phyloP scores from a whole-genome alignment of 495 filamentous ascomycete species.

The Clohesyomyces aquaticus region DNA sequence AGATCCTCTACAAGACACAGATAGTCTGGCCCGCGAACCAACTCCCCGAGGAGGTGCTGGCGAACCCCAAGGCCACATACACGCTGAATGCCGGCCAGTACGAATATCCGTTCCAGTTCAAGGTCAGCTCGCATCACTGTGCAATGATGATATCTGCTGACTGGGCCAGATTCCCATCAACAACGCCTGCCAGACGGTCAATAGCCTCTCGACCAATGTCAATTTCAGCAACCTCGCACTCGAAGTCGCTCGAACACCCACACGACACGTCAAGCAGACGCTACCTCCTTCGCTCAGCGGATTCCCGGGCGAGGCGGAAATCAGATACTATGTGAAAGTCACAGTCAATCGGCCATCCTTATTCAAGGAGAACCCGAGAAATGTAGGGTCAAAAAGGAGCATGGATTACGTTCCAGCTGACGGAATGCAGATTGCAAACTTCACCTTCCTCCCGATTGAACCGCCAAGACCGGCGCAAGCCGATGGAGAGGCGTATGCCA shows the following conservation, averaged over 20 bases:
- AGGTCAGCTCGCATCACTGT: slow-evolving; percentile 52
- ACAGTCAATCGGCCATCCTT: slow-evolving; percentile 81
- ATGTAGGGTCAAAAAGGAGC: slow-evolving; percentile 43
- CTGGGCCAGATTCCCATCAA: slow-evolving; percentile 74
- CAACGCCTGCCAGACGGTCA: slow-evolving; percentile 72
- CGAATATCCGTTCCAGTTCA: slow-evolving; percentile 90
- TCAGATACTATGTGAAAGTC: slow-evolving; percentile 90
- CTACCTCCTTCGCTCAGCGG: slow-evolving; percentile 85
- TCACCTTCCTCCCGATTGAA: slow-evolving; percentile 93
- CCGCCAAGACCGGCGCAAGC: slow-evolving; percentile 70
- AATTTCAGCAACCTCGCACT: slow-evolving; percentile 60
- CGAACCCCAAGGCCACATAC: slow-evolving; percentile 51
- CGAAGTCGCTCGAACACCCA: slow-evolving; percentile 57
- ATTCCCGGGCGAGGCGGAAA: slow-evolving; percentile 81
- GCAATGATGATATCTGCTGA: background rate
- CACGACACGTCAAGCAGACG: slow-evolving; percentile 77
- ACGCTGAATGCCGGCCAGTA: slow-evolving; percentile 76
- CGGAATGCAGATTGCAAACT: slow-evolving; percentile 44
- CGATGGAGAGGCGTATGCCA: slow-evolving; percentile 79
- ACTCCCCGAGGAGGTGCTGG: slow-evolving; percentile 51
- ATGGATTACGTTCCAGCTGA: background rate
- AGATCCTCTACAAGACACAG: slow-evolving; percentile 70
- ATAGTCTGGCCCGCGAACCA: slow-evolving; percentile 66
- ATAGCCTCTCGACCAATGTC: slow-evolving; percentile 61
- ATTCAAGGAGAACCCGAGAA: slow-evolving; percentile 82